Percentiles rank a stretch among this genome's conserved stretches.
Conservation (phyloP, 129 eudicot genomes). For the Oenanthe sinensis region DNA sequence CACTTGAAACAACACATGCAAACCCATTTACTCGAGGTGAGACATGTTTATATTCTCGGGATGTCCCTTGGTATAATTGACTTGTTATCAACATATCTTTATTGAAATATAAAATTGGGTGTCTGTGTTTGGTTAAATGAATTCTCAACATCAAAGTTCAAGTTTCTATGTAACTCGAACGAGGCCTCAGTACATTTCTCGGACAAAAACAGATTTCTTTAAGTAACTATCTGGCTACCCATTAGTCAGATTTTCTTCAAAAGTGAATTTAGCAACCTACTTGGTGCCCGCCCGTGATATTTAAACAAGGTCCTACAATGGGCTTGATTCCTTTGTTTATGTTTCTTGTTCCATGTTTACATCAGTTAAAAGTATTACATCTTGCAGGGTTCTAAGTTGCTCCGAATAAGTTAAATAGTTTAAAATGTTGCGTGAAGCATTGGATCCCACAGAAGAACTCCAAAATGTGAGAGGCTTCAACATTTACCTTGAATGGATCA, state of each 20-base stretch:
- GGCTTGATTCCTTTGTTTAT: neutral
- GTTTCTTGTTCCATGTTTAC: neutral
- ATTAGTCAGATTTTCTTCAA: too few species aligned
- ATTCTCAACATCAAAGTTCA: too few species aligned
- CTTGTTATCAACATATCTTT: too few species aligned
- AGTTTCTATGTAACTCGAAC: too few species aligned
- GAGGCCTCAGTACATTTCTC: too few species aligned
- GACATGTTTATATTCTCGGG: neutral
- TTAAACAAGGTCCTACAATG: neutral
- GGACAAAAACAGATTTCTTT: too few species aligned
- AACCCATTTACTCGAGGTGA: slow-evolving; percentile 84
- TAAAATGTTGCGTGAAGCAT: slow-evolving; percentile 72
- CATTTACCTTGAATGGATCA: slow-evolving; percentile 76
- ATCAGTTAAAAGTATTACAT: neutral
- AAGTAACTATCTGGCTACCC: too few species aligned
- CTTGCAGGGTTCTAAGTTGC: slow-evolving; percentile 34
- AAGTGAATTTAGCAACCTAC: neutral
- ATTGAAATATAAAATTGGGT: too few species aligned
- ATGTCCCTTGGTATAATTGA: too few species aligned
- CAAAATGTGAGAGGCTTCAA: slow-evolving; percentile 86
- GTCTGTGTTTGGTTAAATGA: too few species aligned
- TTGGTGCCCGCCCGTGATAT: neutral
- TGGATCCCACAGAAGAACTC: slow-evolving; percentile 97
- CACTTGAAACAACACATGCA: slow-evolving; percentile 88
- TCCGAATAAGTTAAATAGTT: slow-evolving; percentile 6